phyloP scores from a whole-genome alignment of 352 stramenopile genomes.

The Globisporangium paroecandrum region DNA sequence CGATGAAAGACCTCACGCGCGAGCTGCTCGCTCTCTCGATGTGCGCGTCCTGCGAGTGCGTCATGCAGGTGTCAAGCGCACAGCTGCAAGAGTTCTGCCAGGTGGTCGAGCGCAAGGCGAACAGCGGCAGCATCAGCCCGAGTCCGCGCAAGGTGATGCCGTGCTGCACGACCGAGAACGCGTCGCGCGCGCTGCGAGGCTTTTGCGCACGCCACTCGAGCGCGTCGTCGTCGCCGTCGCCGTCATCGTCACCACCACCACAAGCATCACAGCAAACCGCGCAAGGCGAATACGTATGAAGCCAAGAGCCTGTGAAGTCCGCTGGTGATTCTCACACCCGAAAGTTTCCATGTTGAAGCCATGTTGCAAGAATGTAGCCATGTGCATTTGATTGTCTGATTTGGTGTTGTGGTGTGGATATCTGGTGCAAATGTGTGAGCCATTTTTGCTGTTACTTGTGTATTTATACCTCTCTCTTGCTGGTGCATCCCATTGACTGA shows the following conservation, averaged over 20 bases:
- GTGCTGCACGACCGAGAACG: conserved; percentile 5
- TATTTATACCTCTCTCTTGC: conserved; percentile 2
- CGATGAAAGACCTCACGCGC: conserved; percentile 6
- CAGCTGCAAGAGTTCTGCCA: conserved; percentile 2
- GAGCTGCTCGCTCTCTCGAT: conserved; percentile 2
- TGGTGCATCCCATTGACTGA: neutral
- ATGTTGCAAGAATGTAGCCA: conserved; percentile 10
- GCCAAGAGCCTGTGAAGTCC: neutral
- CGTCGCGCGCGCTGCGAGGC: conserved; percentile 9
- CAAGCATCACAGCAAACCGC: neutral
- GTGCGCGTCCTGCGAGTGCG: conserved; percentile 2
- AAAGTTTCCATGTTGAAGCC: conserved; percentile 4
- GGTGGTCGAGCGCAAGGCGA: conserved; percentile 1
- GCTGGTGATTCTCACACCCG: neutral
- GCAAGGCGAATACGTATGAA: neutral
- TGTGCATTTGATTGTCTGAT: neutral
- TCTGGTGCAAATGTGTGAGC: neutral
- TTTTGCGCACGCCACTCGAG: conserved; percentile 17
- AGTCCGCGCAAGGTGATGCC: conserved; percentile 9
- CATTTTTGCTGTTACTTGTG: neutral
- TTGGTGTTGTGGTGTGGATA: neutral
- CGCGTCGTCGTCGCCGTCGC: neutral
- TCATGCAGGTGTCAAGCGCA: neutral
- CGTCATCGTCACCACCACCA: neutral
- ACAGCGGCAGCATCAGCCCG: neutral